Evolutionary conservation across 1,284 basidiomycete species (phyloP).

Genomic region (Polyporus tsugae): DNA sequence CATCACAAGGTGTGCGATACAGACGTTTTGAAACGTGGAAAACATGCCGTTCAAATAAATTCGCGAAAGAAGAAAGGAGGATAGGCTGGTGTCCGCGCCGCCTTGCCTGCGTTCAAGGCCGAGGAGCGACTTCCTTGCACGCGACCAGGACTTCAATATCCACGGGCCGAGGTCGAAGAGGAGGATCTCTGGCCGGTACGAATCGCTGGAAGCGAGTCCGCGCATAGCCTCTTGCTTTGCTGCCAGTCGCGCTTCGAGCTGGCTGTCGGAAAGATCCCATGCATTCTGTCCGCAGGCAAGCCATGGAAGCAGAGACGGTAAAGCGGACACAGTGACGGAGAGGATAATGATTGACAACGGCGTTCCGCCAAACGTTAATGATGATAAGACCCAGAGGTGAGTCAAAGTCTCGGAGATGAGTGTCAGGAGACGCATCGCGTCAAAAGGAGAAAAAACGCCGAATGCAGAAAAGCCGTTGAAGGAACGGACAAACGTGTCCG

Average conservation of each 20-base stretch:
- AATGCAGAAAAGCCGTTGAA: constrained; percentile 74
- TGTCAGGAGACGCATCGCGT: constrained; percentile 77
- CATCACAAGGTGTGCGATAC: constrained; percentile 12
- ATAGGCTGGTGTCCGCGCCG: constrained; percentile 23
- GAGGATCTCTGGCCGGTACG: constrained; percentile 76
- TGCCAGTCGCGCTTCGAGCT: constrained; percentile 64
- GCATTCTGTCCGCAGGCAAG: constrained; percentile 49
- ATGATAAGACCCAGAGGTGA: constrained; percentile 70
- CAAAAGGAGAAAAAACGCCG: constrained; percentile 77
- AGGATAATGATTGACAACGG: constrained; percentile 65
- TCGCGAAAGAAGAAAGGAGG: constrained; percentile 53
- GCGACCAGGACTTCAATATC: constrained; percentile 80
- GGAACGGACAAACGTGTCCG: constrained; percentile 80
- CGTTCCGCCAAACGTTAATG: constrained; percentile 67
- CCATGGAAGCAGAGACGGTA: constrained; percentile 64
- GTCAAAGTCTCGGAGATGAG: constrained; percentile 74
- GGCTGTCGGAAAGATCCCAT: constrained; percentile 54
- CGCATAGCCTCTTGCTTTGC: constrained; percentile 79
- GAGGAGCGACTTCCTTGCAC: constrained; percentile 63
- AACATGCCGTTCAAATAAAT: constrained; percentile 70
- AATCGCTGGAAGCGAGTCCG: constrained; percentile 72
- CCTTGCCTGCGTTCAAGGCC: constrained; percentile 55
- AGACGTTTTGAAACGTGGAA: constrained; percentile 72
- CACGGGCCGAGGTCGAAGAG: constrained; percentile 84
- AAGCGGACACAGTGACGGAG: constrained; percentile 62